Evolutionary conservation across 2,329 filamentous ascomycete genomes (phyloP).

Genomic region (Huntiella decipiens): DNA sequence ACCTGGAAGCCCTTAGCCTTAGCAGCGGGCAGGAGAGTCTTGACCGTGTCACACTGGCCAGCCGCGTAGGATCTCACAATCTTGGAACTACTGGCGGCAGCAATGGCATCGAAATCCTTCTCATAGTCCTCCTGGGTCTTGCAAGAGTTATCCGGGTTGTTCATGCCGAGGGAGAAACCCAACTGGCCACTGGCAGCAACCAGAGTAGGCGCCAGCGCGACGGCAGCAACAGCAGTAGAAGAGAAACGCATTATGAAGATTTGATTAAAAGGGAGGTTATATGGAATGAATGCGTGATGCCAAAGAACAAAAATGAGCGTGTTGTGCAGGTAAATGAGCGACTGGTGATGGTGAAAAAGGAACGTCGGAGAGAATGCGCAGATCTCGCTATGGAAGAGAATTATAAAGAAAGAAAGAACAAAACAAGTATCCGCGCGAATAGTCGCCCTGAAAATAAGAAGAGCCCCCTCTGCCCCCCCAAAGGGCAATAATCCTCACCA

Average conservation of each 20-base stretch:
- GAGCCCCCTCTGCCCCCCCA: too few species aligned
- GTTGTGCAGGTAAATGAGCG: background rate
- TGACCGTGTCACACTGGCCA: constrained; percentile 44
- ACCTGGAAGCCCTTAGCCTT: constrained; percentile 46
- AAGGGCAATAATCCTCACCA: too few species aligned
- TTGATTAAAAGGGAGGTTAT: background rate
- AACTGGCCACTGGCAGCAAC: constrained; percentile 25
- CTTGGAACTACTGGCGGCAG: constrained; percentile 27
- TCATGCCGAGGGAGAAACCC: constrained; percentile 49
- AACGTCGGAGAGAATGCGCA: background rate
- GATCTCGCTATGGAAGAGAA: too few species aligned
- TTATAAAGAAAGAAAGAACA: too few species aligned
- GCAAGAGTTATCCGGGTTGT: constrained; percentile 39
- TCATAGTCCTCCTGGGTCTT: constrained; percentile 44
- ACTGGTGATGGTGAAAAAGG: background rate
- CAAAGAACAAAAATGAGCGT: background rate
- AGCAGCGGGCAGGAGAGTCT: constrained; percentile 45
- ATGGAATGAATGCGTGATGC: constrained; percentile 1
- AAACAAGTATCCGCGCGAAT: too few species aligned
- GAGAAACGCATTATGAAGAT: constrained; percentile 10
- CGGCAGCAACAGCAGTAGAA: constrained; percentile 8
- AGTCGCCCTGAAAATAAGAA: too few species aligned
- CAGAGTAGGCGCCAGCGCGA: constrained; percentile 16
- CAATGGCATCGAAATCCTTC: constrained; percentile 43
- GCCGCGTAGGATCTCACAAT: constrained; percentile 50